phyloP scores from a whole-genome alignment of 805 yeast species.

The Maudiozyma bulderi region DNA sequence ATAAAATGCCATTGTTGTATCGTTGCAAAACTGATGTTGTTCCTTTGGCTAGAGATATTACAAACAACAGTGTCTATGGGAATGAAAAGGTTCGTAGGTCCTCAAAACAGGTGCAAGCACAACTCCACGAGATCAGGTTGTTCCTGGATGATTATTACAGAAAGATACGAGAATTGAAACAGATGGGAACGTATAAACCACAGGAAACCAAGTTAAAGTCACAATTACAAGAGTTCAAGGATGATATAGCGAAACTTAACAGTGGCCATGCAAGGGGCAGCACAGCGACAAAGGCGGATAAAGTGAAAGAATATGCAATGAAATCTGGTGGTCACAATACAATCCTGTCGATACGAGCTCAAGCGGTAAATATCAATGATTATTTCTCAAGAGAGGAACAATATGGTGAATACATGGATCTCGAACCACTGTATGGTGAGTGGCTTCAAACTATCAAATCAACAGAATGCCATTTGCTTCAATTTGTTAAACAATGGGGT shows the following conservation, averaged over 20 bases:
- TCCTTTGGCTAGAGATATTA: constrained; percentile 7
- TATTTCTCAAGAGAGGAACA: constrained; percentile 52
- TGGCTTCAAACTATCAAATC: constrained; percentile 41
- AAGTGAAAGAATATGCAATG: constrained; percentile 14
- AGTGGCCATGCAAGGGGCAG: not conserved
- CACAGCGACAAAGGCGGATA: not conserved
- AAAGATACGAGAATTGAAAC: constrained; percentile 20
- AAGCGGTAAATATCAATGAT: constrained; percentile 38
- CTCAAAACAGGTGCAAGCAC: constrained; percentile 42
- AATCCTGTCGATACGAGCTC: constrained; percentile 42
- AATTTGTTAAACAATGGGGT: constrained; percentile 41
- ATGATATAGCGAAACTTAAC: no score
- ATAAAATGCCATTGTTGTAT: constrained; percentile 4
- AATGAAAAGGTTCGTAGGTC: constrained; percentile 34
- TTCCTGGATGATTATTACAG: constrained; percentile 40
- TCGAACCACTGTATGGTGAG: constrained; percentile 39
- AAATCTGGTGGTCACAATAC: constrained; percentile 15
- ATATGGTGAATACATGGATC: constrained; percentile 56
- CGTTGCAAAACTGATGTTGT: not conserved
- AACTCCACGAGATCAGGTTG: constrained; percentile 55
- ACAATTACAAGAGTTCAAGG: no score
- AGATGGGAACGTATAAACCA: not conserved
- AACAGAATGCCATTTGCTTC: constrained; percentile 35
- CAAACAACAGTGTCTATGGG: constrained; percentile 25
- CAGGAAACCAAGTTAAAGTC: not conserved